Evolutionary conservation across 2,329 filamentous ascomycete species (phyloP), one percentile per base, ranked within the genome.

Genomic region (Hyphodiscus sp.): DNA sequence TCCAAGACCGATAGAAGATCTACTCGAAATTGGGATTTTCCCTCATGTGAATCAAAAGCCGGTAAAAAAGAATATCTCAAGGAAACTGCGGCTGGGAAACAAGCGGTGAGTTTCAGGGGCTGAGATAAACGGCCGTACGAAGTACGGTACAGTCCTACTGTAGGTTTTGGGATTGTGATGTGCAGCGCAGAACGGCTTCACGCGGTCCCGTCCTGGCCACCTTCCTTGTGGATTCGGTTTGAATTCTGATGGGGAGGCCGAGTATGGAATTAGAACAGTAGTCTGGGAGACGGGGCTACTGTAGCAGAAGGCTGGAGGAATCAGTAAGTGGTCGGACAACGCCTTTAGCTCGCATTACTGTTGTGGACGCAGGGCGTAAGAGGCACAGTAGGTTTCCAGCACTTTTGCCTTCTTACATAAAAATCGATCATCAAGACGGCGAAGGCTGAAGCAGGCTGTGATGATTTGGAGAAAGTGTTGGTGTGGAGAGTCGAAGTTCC

Each of bases 81-180:
- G 23, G 23, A 26, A 26, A 26, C 23, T 26, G 23, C 23, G 45
- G 42, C 26, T 38, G 33, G 33, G 33, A 38, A 51, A 60, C 49
- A 50, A 56, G 60, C 62, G 62, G 60, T 63, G 59, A 63, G 62
- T 61, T 61, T 62, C 60, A 63, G 56, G 58, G 60, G 57, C 43
- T 47, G 50, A 49, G 15, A n/a, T 38, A 38, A n/a, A n/a, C 33
- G 33, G 33, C 33, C 33, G 33, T 38, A 38, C 29, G 29, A 33
- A 33, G 29, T 33, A n/a, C n/a, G n/a, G n/a, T n/a, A n/a, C n/a
- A n/a, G n/a, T n/a, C n/a, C n/a, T n/a, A n/a, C n/a, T n/a, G n/a
- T 33, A 33, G 29, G 13, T 8, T 8, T 7, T 8, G 13, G 33
- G 5, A 5, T n/a, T 13, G 33, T 15, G 4, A 38, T 38, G 2